phyloP scores from a whole-genome alignment of 2,329 filamentous ascomycete species.

The Albophoma yamanashiensis region DNA sequence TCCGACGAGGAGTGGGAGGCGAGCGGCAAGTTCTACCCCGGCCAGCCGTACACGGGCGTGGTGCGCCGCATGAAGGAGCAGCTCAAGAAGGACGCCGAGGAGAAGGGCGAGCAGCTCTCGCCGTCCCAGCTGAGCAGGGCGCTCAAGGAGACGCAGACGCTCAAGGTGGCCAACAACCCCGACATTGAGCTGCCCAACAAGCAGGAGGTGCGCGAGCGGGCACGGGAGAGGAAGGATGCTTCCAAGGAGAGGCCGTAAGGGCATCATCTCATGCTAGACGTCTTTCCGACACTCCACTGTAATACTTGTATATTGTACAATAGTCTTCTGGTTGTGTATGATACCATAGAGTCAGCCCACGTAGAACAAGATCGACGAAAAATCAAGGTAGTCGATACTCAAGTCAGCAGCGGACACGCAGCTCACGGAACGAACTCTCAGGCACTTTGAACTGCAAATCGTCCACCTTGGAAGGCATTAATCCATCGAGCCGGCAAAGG shows the following conservation, averaged over 20 bases:
- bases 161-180: constrained; percentile 28
- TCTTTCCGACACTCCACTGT: not conserved
- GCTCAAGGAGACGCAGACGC: constrained; percentile 14
- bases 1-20: constrained; percentile 41
- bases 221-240: constrained; percentile 4
- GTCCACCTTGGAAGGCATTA: not conserved
- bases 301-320: not conserved
- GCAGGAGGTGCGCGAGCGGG: constrained; percentile 18
- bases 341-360: not conserved
- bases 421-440: not conserved
- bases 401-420: not conserved
- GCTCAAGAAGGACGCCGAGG: constrained; percentile 23
- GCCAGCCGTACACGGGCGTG: constrained; percentile 38
- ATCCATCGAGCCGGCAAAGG: not conserved
- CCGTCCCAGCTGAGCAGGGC: constrained; percentile 15
- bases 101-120: constrained; percentile 15
- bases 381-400: not conserved
- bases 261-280: not conserved
- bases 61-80: constrained; percentile 31
- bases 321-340: not conserved
- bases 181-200: constrained; percentile 28
- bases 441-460: not conserved
- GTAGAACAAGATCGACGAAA: not conserved
- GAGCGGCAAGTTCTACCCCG: constrained; percentile 40
- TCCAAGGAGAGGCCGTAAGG: not conserved